Base-by-base conservation (phyloP, 441 rosid species). In the Bruguiera hainesii region DNA sequence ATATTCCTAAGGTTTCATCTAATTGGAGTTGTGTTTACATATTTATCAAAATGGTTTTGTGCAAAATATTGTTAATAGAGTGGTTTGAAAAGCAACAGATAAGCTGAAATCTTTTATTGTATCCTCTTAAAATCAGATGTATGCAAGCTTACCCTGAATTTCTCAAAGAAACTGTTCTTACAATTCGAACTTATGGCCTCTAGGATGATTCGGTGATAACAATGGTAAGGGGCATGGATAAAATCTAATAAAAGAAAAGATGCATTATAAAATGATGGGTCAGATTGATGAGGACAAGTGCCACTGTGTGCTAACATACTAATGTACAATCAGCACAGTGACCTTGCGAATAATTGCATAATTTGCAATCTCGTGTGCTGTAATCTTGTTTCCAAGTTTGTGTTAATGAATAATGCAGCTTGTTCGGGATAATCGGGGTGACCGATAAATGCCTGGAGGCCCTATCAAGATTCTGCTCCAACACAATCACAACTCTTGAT, bases 391-490 rank as follows among this genome's bases (percentile, higher is more conserved):
- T 51, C 49, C 76, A 69, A 66, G 60, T 52, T 58, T 4, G 58
- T 68, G 55, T 31, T 23, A 66, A 56, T 37, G 65, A n/a, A 46
- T 64, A 50, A 18, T 75, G 85, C 95, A 93, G 98, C 83, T 83
- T 93, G 83, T 93, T 90, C 74, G 97, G 97, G 73, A 90, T 91
- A 86, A 86, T 89, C 46, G 97, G 97, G 64, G 97, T 90, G 72
- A 94, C 89, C 39, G 92, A 93, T 79, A 87, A 67, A 73, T 88
- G 91, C 78, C 77, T 91, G 69, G 93, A 89, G 80, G 78, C 71
- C 70, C 92, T 94, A 60, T 87, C 92, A 18, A 82, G 71, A 56
- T 86, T 77, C 60, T 94, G 96, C 78, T 83, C 89, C 13, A 81
- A 71, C 57, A 81, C 88, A 15, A 75, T 93, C 46, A 83, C 88